A percentile compares a stretch with the other conserved stretches of the same genome.
phyloP scores from a whole-genome alignment of 371 early-diverging fungal species.

The Zychaea mexicana region DNA sequence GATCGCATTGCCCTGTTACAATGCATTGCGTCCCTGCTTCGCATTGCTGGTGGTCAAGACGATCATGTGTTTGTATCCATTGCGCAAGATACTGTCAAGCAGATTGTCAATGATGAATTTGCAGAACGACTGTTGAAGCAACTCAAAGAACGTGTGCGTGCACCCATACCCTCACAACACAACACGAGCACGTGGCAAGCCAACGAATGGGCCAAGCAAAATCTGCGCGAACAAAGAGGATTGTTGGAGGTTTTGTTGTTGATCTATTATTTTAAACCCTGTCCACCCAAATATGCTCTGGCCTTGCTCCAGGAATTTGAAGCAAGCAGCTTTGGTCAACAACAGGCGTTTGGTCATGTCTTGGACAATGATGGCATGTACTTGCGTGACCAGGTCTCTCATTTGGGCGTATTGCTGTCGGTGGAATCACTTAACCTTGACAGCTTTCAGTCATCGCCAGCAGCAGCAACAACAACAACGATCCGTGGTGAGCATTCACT shows the following conservation, averaged over 20 bases:
- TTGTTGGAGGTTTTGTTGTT: constrained; percentile 42
- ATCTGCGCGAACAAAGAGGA: constrained; percentile 40
- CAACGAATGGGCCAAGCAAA: constrained; percentile 37
- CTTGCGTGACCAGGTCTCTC: constrained; percentile 23
- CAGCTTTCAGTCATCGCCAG: background rate
- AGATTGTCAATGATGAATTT: constrained; percentile 22
- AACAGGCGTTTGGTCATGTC: constrained; percentile 31
- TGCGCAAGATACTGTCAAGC: constrained; percentile 23
- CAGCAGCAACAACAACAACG: too few species aligned
- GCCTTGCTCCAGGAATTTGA: constrained; percentile 42
- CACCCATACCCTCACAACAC: constrained; percentile 18
- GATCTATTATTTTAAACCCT: constrained; percentile 13
- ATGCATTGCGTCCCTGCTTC: constrained; percentile 39
- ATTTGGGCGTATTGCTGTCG: constrained; percentile 25
- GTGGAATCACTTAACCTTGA: constrained; percentile 4
- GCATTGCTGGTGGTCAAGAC: constrained; percentile 21
- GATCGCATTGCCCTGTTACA: constrained; percentile 41
- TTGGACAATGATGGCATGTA: constrained; percentile 33
- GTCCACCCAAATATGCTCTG: constrained; percentile 20
- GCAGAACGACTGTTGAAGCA: constrained; percentile 33
- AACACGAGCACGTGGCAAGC: constrained; percentile 14
- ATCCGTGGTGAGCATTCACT: background rate
- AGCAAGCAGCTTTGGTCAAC: constrained; percentile 34
- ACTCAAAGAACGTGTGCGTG: constrained; percentile 24
- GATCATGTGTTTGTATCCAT: constrained; percentile 32